phyloP scores from a whole-genome alignment of 2,329 filamentous ascomycete species.

The Cadophora luteo-olivacea region DNA sequence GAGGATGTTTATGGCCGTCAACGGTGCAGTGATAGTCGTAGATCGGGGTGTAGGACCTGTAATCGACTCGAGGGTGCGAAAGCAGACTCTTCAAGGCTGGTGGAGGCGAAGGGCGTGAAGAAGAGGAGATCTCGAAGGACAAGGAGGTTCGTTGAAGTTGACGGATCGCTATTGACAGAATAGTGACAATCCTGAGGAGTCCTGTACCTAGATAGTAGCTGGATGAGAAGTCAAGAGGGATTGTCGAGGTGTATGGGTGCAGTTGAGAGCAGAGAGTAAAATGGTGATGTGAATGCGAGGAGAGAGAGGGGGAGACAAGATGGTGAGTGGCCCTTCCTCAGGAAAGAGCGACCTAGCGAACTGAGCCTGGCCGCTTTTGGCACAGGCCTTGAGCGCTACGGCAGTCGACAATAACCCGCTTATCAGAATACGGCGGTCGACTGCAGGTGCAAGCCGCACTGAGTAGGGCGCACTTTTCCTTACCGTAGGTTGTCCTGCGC shows the following conservation, averaged over 20 bases:
- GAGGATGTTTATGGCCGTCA: slow-evolving; percentile 12
- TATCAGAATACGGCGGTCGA: background rate
- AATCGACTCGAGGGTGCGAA: slow-evolving; percentile 21
- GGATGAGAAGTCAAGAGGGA: background rate
- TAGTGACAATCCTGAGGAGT: slow-evolving; percentile 2
- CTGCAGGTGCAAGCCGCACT: background rate
- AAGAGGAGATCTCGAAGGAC: slow-evolving; percentile 20
- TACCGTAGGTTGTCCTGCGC: background rate
- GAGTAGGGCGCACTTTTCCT: background rate
- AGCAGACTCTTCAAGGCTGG: slow-evolving; percentile 28
- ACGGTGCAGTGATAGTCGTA: background rate
- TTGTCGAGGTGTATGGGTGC: background rate
- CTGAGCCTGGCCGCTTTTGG: slow-evolving; percentile 20
- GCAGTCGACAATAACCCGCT: background rate
- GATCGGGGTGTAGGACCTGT: slow-evolving; percentile 5
- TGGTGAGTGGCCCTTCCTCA: slow-evolving; percentile 18
- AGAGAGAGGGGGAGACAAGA: slow-evolving; percentile 22
- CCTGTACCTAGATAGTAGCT: background rate
- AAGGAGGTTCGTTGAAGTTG: slow-evolving; percentile 1
- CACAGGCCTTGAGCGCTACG: slow-evolving; percentile 8
- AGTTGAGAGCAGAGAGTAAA: background rate
- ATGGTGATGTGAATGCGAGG: slow-evolving; percentile 21
- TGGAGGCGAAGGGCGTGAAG: slow-evolving; percentile 23
- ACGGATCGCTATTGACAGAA: slow-evolving; percentile 14
- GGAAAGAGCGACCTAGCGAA: slow-evolving; percentile 12